Base-by-base conservation (phyloP, 1,284 basidiomycete species). In the Ceratobasidium sp. region DNA sequence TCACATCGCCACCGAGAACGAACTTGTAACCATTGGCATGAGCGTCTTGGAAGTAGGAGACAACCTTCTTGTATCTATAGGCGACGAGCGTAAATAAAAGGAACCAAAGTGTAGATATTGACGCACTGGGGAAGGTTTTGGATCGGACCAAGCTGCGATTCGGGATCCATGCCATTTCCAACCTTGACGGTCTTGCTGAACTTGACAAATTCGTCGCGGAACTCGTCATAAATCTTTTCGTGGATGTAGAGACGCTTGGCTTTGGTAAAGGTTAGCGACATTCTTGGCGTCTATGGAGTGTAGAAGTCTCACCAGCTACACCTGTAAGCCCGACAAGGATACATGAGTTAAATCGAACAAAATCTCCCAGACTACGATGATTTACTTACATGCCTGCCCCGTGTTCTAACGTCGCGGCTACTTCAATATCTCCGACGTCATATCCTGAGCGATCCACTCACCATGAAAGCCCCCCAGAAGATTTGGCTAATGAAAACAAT, bases 221-320 rank as follows among this genome's bases (percentile, higher is more conserved):
- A 84, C 77, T 83, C 83, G 82, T 88, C 86, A 83, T 88, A 87
- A 81, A 88, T 85, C 62, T 81, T 76, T 73, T 83, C 82, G 81
- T 89, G 87, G 68, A 89, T 86, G 81, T 85, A 89, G 80, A 88
- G 84, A 55, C 88, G 84, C 27, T 76, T 76, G 30, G 74, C 74
- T 76, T 41, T n/a, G 2, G 7, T 10, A 6, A 23, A 44, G 7
- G 4, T 23, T 46, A 14, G n/a, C 3, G 41, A 46, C 12, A 75
- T 14, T 5, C 54, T 23, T 55, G 54, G 10, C n/a, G 54, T 20
- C 8, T 10, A 55, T 23, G 5, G 6, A 27, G 54, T 23, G n/a
- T 6, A 41, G 38, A 41, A 41, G 38, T 41, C 54, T 27, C 2
- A 55, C 54, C 54, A 23, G 23, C n/a, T 3, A 55, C 23, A 27